Evolutionary conservation across 2,329 filamentous ascomycete species (phyloP), one percentile per base, ranked within the genome.

Genomic region (Colletotrichum higginsianum): DNA sequence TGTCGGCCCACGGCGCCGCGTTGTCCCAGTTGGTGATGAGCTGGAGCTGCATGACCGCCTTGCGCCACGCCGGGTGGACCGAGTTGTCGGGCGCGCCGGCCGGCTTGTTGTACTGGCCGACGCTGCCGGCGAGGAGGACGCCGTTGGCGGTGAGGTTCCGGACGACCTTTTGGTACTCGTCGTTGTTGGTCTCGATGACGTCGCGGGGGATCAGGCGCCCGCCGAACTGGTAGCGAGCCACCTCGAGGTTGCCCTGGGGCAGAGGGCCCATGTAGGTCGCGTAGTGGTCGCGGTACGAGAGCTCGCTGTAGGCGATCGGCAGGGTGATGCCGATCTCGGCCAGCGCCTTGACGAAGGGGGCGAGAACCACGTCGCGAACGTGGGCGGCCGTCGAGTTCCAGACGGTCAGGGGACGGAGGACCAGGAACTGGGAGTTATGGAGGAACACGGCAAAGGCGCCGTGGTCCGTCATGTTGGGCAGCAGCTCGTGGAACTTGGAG

Each of bases 361-460:
- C 76, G 2, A 80, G 75, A 9, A 82, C 72, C 23, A 70, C 75
- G 35, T 78, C 68, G 49, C 76, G 65, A 44, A 78, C 76, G 58
- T 79, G 69, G 13, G 68, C 75, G 35, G 71, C 73, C 0, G 76
- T 79, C 46, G 75, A 74, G 73, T 78, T 78, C 67, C 77, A 78
- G 9, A 77, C 75, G 1, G 79, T 80, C 65, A 74, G 23, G 2
- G 72, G 72, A 15, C 68, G 63, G 46, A 89, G 83, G 52, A 77
- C 74, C 76, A 90, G 88, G 74, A 81, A 82, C 9, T 79, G 76
- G 72, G 84, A 83, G 62, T 82, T 86, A 69, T 87, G 83, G 71
- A 82, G 83, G 78, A 86, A 89, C 15, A 85, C 79, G 35, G 81
- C 78, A 79, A 85, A 86, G n/a, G 82, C 81, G 9, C 88, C 88